These are phyloP conservation scores for Cavenderia fasciculata DNA, from an alignment of 78 protist species.

Conservation along the genomic window DNA sequence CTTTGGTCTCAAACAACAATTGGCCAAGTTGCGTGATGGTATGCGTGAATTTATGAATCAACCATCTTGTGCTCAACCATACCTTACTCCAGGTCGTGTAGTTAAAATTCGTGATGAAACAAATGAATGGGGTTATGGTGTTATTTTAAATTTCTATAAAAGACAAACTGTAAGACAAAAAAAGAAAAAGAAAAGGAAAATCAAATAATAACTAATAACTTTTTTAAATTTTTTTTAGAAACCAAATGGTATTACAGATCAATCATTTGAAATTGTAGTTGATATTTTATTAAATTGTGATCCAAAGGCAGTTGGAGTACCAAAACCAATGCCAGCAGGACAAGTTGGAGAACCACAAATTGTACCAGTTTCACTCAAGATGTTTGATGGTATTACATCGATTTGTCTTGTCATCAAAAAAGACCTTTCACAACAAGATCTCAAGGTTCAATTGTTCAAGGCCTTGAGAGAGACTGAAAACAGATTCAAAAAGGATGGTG, in stretches of 20 bases:
- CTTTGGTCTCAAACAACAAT: slow-evolving; percentile 3
- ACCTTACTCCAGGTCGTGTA: slow-evolving; percentile 91
- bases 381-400: slow-evolving; percentile 67
- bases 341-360: slow-evolving; percentile 38
- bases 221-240: too few species aligned
- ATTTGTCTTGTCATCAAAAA: slow-evolving; percentile 31
- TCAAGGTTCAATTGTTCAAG: slow-evolving; percentile 51
- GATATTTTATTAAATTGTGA: slow-evolving; percentile 68
- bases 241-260: slow-evolving; percentile 74
- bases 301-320: neutral
- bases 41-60: slow-evolving; percentile 56
- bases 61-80: slow-evolving; percentile 85
- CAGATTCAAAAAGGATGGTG: slow-evolving; percentile 73
- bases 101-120: slow-evolving; percentile 74
- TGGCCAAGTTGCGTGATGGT: slow-evolving; percentile 43
- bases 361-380: slow-evolving; percentile 61
- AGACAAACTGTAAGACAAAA: neutral
- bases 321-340: slow-evolving; percentile 52
- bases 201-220: too few species aligned
- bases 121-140: slow-evolving; percentile 92
- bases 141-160: slow-evolving; percentile 83
- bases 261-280: slow-evolving; percentile 61
- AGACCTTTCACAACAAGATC: slow-evolving; percentile 35
- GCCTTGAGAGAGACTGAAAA: slow-evolving; percentile 40
- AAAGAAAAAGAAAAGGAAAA: too few species aligned